Conservation (phyloP, 2,329 filamentous ascomycete genomes). For the Aspergillus nomiae region DNA sequence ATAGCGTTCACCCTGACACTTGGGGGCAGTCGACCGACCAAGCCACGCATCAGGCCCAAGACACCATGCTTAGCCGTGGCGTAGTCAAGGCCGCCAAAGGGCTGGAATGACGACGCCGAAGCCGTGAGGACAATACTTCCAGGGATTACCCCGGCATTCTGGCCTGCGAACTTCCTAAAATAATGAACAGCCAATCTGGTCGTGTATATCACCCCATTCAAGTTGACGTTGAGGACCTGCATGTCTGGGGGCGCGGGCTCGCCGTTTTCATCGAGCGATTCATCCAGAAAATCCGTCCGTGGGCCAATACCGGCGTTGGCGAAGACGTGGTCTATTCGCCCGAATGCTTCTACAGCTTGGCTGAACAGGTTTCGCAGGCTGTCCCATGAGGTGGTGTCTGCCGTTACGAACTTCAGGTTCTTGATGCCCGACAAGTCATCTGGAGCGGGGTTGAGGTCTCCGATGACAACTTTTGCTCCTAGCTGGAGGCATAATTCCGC, state of each 20-base stretch:
- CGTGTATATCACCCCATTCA: neutral
- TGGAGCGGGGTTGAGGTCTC: neutral
- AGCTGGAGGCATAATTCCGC: neutral
- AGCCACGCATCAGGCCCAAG: neutral
- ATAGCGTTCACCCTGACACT: neutral
- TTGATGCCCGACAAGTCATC: neutral
- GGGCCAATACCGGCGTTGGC: neutral
- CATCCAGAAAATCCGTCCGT: neutral
- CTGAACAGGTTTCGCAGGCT: neutral
- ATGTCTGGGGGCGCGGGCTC: neutral
- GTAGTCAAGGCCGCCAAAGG: neutral
- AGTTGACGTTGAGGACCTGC: neutral
- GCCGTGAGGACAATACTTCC: neutral
- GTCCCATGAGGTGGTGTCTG: neutral
- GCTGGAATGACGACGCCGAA: neutral
- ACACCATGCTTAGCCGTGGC: neutral
- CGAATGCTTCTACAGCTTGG: neutral
- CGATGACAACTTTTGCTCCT: neutral
- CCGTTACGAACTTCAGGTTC: neutral
- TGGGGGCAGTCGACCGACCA: neutral
- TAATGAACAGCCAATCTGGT: neutral
- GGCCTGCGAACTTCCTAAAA: neutral
- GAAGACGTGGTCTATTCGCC: neutral
- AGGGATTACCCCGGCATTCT: neutral
- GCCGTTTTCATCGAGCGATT: neutral